A percentile compares a stretch with the other conserved stretches of the same genome.
These are phyloP conservation scores for Hysterium pulicare DNA, from an alignment of 2,329 filamentous ascomycete genomes.

Conservation along the genomic window DNA sequence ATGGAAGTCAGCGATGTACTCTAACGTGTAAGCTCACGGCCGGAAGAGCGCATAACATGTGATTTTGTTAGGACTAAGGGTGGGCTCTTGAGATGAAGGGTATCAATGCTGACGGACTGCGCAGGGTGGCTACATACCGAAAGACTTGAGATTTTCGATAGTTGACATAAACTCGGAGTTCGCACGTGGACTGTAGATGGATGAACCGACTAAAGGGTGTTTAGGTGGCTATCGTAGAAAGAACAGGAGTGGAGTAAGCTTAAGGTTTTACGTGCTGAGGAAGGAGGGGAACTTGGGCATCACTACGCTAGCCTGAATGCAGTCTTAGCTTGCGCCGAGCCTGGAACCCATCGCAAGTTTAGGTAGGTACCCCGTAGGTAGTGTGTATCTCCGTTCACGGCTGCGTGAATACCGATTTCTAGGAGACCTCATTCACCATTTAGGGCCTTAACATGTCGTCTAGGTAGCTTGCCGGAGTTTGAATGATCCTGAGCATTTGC, in stretches of 20 bases:
- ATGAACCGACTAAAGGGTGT: background rate
- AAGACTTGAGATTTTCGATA: slow-evolving; percentile 93
- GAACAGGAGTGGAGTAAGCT: background rate
- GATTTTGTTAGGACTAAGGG: background rate
- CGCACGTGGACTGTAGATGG: background rate
- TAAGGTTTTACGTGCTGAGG: background rate
- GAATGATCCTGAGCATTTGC: background rate
- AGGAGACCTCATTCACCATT: background rate
- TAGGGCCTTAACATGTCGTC: background rate
- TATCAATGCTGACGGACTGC: too few relatives aligned
- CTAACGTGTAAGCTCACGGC: background rate
- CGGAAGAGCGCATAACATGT: too few relatives aligned
- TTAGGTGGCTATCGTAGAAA: background rate
- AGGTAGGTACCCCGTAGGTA: too few relatives aligned
- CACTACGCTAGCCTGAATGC: background rate
- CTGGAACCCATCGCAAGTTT: too few relatives aligned
- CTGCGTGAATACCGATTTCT: too few relatives aligned
- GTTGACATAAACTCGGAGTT: slow-evolving; percentile 74
- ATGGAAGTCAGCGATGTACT: background rate
- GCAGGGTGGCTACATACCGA: slow-evolving; percentile 65
- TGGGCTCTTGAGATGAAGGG: slow-evolving; percentile 7
- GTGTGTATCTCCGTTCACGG: too few relatives aligned
- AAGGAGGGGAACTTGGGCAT: background rate
- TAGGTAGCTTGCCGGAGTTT: background rate
- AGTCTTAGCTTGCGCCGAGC: background rate